Evolutionary conservation across 345 rosid species (phyloP).

Genomic region (Citrus unshiu): DNA sequence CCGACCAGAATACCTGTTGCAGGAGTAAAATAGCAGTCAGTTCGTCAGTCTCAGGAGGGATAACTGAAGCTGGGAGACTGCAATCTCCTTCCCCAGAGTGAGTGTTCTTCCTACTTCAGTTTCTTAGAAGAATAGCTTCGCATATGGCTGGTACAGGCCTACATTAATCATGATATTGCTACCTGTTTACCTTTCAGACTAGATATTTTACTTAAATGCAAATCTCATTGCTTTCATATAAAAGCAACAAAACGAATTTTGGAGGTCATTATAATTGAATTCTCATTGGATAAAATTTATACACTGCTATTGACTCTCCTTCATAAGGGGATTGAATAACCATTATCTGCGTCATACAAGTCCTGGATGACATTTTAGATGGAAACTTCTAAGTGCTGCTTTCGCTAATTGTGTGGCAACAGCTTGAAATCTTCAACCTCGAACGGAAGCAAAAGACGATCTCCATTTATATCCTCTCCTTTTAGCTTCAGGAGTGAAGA

Average conservation of each 20-base stretch:
- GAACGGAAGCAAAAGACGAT: conserved; percentile 37
- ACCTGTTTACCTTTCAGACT: not conserved
- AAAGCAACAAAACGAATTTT: not conserved
- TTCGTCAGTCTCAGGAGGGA: conserved; percentile 39
- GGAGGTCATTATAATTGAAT: not conserved
- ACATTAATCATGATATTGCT: not conserved
- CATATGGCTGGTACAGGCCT: not conserved
- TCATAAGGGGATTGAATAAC: not conserved
- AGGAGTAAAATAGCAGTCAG: conserved; percentile 32
- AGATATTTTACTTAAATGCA: not conserved
- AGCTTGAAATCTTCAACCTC: conserved; percentile 33
- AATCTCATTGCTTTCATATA: not conserved
- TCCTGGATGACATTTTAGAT: not conserved
- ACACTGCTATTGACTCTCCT: not conserved
- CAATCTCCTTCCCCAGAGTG: conserved; percentile 31
- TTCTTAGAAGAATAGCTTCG: not conserved
- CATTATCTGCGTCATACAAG: not conserved
- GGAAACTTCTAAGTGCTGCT: conserved; percentile 9
- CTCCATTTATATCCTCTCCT: conserved; percentile 42
- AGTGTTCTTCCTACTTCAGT: conserved; percentile 18
- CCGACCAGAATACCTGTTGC: conserved; percentile 5
- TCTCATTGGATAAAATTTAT: not conserved
- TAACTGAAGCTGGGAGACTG: conserved; percentile 24
- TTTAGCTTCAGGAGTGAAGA: conserved; percentile 82
- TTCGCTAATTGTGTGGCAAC: conserved; percentile 29